Evolutionary conservation across 2,329 filamentous ascomycete species (phyloP).

Genomic region (Cercospora zeina): DNA sequence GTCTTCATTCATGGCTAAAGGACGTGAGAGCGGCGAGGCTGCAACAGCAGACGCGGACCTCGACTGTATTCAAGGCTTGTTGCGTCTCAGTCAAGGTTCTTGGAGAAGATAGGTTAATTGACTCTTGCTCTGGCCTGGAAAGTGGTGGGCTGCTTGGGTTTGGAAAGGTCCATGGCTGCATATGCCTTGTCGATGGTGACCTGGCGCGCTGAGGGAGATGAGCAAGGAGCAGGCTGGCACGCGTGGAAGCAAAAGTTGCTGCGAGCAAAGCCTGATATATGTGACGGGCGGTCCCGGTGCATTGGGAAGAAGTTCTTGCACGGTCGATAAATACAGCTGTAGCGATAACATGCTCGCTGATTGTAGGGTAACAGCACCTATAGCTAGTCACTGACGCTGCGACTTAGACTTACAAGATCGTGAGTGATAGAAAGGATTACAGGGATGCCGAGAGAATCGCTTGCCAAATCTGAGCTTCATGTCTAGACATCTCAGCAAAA

Average conservation of each 20-base stretch:
- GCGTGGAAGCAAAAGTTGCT: neutral
- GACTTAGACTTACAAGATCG: neutral
- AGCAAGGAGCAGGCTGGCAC: neutral
- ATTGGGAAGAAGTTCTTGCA: neutral
- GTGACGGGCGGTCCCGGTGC: neutral
- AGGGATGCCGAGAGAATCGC: neutral
- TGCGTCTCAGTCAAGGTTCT: conserved; percentile 88
- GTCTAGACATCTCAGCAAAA: conserved; percentile 53
- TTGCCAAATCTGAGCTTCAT: conserved; percentile 49
- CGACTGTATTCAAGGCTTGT: conserved; percentile 83
- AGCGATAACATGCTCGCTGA: neutral
- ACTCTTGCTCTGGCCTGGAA: neutral
- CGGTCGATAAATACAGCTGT: neutral
- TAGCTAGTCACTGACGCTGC: neutral
- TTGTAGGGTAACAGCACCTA: conserved; percentile 1
- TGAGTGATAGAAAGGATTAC: neutral
- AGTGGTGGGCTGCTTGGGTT: neutral
- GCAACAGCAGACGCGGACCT: conserved; percentile 62
- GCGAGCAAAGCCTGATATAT: neutral
- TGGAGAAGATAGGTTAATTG: conserved; percentile 53
- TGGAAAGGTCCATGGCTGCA: neutral
- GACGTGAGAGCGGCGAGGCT: conserved; percentile 42
- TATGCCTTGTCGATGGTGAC: neutral
- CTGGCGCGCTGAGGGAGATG: neutral
- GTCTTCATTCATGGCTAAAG: conserved; percentile 69